A percentile compares a stretch with the other conserved stretches of the same genome.
Conservation (phyloP, 2,329 filamentous ascomycete genomes). For the Claviceps monticola region DNA sequence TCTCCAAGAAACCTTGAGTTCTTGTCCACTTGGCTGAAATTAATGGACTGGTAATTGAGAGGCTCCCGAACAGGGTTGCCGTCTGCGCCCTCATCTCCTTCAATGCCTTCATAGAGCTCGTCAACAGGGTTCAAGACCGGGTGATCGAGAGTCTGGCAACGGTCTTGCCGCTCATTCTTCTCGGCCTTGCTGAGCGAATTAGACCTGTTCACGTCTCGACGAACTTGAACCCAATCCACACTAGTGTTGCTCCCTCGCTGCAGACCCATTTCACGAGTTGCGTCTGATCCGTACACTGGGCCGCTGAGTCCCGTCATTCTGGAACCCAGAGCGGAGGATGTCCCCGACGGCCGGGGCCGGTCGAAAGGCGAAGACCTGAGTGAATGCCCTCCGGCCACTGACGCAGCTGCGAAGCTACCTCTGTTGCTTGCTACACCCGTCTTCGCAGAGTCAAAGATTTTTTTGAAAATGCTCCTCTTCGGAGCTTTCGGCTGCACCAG, state of each 20-base stretch:
- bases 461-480: slow-evolving; percentile 86
- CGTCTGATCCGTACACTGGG: slow-evolving; percentile 29
- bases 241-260: slow-evolving; percentile 28
- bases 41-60: slow-evolving; percentile 66
- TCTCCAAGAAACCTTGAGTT: slow-evolving; percentile 81
- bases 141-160: slow-evolving; percentile 90
- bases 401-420: slow-evolving; percentile 58
- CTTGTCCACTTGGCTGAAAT: slow-evolving; percentile 83
- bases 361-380: slow-evolving; percentile 28
- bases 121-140: slow-evolving; percentile 81
- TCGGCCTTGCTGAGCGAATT: slow-evolving; percentile 89
- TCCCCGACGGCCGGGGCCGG: slow-evolving; percentile 22
- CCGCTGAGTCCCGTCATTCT: slow-evolving; percentile 22
- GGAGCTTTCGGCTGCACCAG: slow-evolving; percentile 63
- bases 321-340: slow-evolving; percentile 32
- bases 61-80: slow-evolving; percentile 71
- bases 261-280: slow-evolving; percentile 58
- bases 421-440: slow-evolving; percentile 83
- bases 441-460: slow-evolving; percentile 87
- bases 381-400: slow-evolving; percentile 27
- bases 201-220: slow-evolving; percentile 87
- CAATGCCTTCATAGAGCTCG: slow-evolving; percentile 67
- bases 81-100: slow-evolving; percentile 82
- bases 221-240: slow-evolving; percentile 93
- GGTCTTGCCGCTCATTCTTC: slow-evolving; percentile 66